phyloP scores from a whole-genome alignment of 1,284 basidiomycete species.

The Amylostereum areolatum region DNA sequence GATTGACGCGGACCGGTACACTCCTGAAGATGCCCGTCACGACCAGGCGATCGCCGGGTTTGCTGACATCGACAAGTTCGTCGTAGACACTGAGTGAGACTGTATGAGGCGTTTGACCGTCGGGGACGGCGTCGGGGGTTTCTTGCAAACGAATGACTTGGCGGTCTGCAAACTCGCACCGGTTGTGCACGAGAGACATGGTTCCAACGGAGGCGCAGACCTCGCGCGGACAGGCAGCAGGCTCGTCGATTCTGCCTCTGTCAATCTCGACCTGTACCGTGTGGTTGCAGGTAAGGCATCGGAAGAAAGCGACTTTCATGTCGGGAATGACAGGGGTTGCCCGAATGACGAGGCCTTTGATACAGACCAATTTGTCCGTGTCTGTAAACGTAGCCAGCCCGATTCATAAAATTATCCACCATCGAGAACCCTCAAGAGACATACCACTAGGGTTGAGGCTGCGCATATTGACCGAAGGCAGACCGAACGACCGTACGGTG shows the following conservation, averaged over 20 bases:
- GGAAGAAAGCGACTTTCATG: slow-evolving; percentile 98
- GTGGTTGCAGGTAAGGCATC: slow-evolving; percentile 93
- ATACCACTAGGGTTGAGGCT: slow-evolving; percentile 85
- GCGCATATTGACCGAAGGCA: slow-evolving; percentile 83
- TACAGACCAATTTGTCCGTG: slow-evolving; percentile 92
- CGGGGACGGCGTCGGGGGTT: slow-evolving; percentile 95
- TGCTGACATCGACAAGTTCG: slow-evolving; percentile 91
- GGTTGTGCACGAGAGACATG: slow-evolving; percentile 95
- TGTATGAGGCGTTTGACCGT: slow-evolving; percentile 97
- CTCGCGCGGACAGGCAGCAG: slow-evolving; percentile 86
- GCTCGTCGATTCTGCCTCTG: slow-evolving; percentile 93
- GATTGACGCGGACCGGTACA: slow-evolving; percentile 90
- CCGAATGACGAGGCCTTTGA: slow-evolving; percentile 96
- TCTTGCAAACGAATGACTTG: slow-evolving; percentile 96
- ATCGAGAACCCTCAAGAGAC: slow-evolving; percentile 15
- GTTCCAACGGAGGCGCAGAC: slow-evolving; percentile 84
- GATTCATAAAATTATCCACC: neutral
- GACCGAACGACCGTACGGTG: slow-evolving; percentile 89
- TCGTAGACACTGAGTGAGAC: slow-evolving; percentile 96
- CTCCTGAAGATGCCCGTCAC: slow-evolving; percentile 95
- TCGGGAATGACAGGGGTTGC: slow-evolving; percentile 97
- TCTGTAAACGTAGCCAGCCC: slow-evolving; percentile 41
- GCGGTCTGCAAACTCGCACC: slow-evolving; percentile 92
- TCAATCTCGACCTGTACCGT: slow-evolving; percentile 95
- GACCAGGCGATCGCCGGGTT: slow-evolving; percentile 90